Conservation (phyloP, 805 yeast genomes). For the Candida awuae region DNA sequence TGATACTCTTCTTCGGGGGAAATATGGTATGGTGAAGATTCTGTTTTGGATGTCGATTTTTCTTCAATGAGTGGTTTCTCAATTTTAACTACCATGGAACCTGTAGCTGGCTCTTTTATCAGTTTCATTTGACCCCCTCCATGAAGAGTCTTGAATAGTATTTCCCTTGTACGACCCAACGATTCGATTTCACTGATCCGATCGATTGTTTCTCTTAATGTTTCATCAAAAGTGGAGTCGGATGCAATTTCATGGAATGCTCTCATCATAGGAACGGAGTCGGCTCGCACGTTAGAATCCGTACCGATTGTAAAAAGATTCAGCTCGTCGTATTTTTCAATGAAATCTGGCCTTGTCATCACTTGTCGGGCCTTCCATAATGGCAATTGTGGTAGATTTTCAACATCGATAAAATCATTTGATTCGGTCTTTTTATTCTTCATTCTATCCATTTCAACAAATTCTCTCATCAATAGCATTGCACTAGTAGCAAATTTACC, state of each 20-base stretch:
- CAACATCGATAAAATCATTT: constrained; percentile 2
- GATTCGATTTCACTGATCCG: constrained; percentile 72
- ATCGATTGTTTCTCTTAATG: constrained; percentile 55
- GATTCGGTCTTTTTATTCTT: constrained; percentile 20
- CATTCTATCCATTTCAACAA: constrained; percentile 58
- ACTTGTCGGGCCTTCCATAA: constrained; percentile 78
- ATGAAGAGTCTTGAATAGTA: constrained; percentile 62
- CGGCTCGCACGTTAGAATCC: constrained; percentile 65
- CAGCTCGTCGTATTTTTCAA: constrained; percentile 63
- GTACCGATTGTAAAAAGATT: constrained; percentile 77
- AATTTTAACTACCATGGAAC: constrained; percentile 9
- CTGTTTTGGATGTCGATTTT: constrained; percentile 17
- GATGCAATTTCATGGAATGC: constrained; percentile 73
- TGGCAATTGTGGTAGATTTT: constrained; percentile 59
- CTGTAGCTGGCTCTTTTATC: constrained; percentile 1
- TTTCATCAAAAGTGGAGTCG: constrained; percentile 61
- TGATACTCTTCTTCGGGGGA: constrained; percentile 32
- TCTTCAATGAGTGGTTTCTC: constrained; percentile 19
- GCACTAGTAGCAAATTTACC: constrained; percentile 73
- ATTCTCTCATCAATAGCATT: constrained; percentile 60
- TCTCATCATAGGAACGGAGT: constrained; percentile 83
- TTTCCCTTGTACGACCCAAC: constrained; percentile 67
- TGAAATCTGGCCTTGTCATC: constrained; percentile 79
- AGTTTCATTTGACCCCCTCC: constrained; percentile 39
- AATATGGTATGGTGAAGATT: no score